Conservation (phyloP, 2,329 filamentous ascomycete species). For the Colletotrichum sublineola region DNA sequence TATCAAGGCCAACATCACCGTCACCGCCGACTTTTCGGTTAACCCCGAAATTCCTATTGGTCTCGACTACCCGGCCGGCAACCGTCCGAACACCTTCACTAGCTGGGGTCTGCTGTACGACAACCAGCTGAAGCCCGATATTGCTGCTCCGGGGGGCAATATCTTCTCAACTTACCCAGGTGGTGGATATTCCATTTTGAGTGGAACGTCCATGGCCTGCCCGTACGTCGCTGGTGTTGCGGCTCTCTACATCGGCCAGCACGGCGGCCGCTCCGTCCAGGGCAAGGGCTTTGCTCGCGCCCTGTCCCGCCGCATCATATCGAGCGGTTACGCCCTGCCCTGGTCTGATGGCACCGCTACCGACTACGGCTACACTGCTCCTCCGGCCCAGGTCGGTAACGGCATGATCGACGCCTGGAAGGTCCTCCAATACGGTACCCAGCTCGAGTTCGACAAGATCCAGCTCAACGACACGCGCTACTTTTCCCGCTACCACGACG, state of each 20-base stretch:
- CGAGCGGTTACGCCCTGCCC: slow-evolving; percentile 49
- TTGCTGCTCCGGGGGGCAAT: slow-evolving; percentile 59
- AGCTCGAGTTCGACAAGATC: slow-evolving; percentile 57
- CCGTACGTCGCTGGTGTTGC: slow-evolving; percentile 57
- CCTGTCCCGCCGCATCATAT: slow-evolving; percentile 51
- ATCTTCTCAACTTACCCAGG: slow-evolving; percentile 58
- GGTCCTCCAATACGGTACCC: slow-evolving; percentile 55
- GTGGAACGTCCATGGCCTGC: slow-evolving; percentile 63
- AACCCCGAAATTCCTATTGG: slow-evolving; percentile 45
- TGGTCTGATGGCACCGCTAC: slow-evolving; percentile 49
- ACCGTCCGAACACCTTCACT: slow-evolving; percentile 55
- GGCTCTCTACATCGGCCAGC: slow-evolving; percentile 52
- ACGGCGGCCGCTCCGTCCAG: slow-evolving; percentile 49
- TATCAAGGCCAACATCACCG: slow-evolving; percentile 45
- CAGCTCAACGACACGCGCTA: slow-evolving; percentile 61
- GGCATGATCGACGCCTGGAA: slow-evolving; percentile 59
- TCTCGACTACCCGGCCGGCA: slow-evolving; percentile 48
- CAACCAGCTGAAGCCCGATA: slow-evolving; percentile 58
- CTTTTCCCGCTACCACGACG: slow-evolving; percentile 49
- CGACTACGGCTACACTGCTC: slow-evolving; percentile 47
- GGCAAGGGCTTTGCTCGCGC: slow-evolving; percentile 50
- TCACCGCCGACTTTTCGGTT: slow-evolving; percentile 50
- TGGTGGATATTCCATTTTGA: slow-evolving; percentile 55
- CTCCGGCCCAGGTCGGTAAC: slow-evolving; percentile 57
- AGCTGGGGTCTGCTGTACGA: slow-evolving; percentile 60